Evolutionary conservation across 306 rosid species (phyloP), one percentile per base, ranked within the genome.

Genomic region (Clitoria ternatea): DNA sequence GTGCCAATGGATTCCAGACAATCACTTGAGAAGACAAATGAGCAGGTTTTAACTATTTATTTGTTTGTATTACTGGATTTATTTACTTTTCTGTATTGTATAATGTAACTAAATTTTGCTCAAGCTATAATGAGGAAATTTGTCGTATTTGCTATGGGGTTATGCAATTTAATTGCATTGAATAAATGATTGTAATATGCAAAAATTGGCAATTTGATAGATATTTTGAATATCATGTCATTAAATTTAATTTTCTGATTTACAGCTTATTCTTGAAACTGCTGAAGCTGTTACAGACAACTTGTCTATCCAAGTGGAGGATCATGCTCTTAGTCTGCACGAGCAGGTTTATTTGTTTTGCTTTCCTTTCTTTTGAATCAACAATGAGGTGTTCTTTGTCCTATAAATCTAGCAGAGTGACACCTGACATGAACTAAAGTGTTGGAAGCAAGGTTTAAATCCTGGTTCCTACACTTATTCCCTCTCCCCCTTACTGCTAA

Each of bases 331-430:
- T 19, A 62, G 60, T 80, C 72, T 86, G 18, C 86, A 62, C 19
- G 87, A 75, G 49, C 89, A 82, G 91, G 95, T 88, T n/a, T n/a
- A 79, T 61, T 68, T 53, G 35, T 77, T 24, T n/a, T 35, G 5
- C 4, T 56, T 61, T 39, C 63, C 33, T 33, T 29, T 26, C 63
- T 76, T 30, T 52, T 30, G 53, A 49, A 48, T 43, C 7, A 61
- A 19, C 44, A 26, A 76, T 8, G 63, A 59, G 49, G 17, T 35
- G 24, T 52, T 22, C 18, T 24, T 66, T 30, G 15, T n/a, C n/a
- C n/a, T n/a, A n/a, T n/a, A n/a, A n/a, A n/a, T n/a, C n/a, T n/a
- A n/a, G n/a, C n/a, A n/a, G n/a, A n/a, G n/a, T n/a, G n/a, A n/a
- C n/a, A n/a, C n/a, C n/a, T n/a, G n/a, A n/a, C n/a, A n/a, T n/a